Evolutionary conservation across 2,329 filamentous ascomycete species (phyloP), one percentile per base, ranked within the genome.

Genomic region (Monosporascus cannonballus): DNA sequence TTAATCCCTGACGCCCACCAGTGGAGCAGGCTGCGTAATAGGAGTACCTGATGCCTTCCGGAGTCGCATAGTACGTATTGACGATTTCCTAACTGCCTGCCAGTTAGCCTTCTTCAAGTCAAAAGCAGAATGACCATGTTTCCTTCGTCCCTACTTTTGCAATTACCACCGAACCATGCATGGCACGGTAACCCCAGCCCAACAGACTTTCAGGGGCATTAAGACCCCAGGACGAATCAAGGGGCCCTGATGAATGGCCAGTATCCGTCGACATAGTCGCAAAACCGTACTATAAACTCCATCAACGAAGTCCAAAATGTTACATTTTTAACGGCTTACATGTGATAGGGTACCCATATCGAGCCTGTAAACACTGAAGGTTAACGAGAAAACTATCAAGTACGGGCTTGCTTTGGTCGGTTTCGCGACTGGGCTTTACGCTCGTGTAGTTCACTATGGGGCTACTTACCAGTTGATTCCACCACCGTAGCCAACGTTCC

Each of bases 1-100:
- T 77, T 14, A 83, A 65, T 7, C 81, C 81, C 64, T 85, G 80
- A 0, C 81, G 70, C 0, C 82, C 82, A 24, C 82, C 81, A 0
- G 80, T 84, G 0, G 79, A 83, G 61, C 81, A 84, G 38, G 80
- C 80, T 7, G 73, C 69, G 60, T 77, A 84, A 64, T 83, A 84
- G 6, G 73, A 77, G 61, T 75, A 76, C 14, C 71, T 65, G 25
- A 73, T 71, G 1, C 65, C 59, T 18, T 66, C 63, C 1, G 56
- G 9, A 8, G 61, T 50, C 14, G 64, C 58, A 57, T 84, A 84
- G 64, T 78, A 83, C 3, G 66, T 65, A n/a, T 71, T 61, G 3
- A 74, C 71, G 36, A 84, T 65, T 47, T 69, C 44, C 63, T 83
- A 48, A 48, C 6, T 6, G 9, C 18, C 24, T 17, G 24, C 4